Percentiles rank a stretch among this genome's conserved stretches.
Conservation (phyloP, 1,284 basidiomycete genomes). For the Cryptococcus sp. region DNA sequence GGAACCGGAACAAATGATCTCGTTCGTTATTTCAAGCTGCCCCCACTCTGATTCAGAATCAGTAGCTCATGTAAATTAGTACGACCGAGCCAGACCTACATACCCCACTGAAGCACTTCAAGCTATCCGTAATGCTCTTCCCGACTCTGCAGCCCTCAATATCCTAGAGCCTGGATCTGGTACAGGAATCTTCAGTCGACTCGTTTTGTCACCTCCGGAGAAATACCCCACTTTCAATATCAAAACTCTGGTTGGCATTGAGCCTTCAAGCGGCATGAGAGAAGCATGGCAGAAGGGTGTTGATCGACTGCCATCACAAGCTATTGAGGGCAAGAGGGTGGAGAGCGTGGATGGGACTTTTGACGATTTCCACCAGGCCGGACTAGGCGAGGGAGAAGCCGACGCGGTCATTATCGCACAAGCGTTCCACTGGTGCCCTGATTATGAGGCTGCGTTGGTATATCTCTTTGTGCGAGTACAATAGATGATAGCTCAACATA, state of each 20-base stretch:
- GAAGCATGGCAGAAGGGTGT: slow-evolving; percentile 31
- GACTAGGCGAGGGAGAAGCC: slow-evolving; percentile 24
- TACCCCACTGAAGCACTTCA: slow-evolving; percentile 45
- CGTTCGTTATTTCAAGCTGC: slow-evolving; percentile 13
- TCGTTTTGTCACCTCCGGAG: slow-evolving; percentile 39
- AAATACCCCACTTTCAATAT: slow-evolving; percentile 38
- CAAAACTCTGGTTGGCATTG: slow-evolving; percentile 39
- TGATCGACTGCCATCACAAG: slow-evolving; percentile 4
- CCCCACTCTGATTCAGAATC: neutral
- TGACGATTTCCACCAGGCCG: slow-evolving; percentile 34
- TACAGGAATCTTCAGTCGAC: slow-evolving; percentile 50
- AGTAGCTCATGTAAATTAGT: slow-evolving; percentile 19
- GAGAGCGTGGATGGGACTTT: slow-evolving; percentile 45
- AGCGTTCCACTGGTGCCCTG: slow-evolving; percentile 48
- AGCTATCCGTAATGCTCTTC: slow-evolving; percentile 30
- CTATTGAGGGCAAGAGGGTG: slow-evolving; percentile 1
- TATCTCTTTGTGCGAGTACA: slow-evolving; percentile 10
- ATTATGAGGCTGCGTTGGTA: slow-evolving; percentile 41
- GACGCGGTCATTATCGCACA: slow-evolving; percentile 48
- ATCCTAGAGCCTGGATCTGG: slow-evolving; percentile 46
- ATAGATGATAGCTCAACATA: neutral
- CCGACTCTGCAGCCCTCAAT: slow-evolving; percentile 3
- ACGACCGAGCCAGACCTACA: slow-evolving; percentile 47
- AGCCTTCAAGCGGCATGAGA: slow-evolving; percentile 50
- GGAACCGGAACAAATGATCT: slow-evolving; percentile 45